These are phyloP conservation scores for Schoenoplectus tabernaemontani DNA, from an alignment of 202 grass and related monocot species.

Conservation along the genomic window DNA sequence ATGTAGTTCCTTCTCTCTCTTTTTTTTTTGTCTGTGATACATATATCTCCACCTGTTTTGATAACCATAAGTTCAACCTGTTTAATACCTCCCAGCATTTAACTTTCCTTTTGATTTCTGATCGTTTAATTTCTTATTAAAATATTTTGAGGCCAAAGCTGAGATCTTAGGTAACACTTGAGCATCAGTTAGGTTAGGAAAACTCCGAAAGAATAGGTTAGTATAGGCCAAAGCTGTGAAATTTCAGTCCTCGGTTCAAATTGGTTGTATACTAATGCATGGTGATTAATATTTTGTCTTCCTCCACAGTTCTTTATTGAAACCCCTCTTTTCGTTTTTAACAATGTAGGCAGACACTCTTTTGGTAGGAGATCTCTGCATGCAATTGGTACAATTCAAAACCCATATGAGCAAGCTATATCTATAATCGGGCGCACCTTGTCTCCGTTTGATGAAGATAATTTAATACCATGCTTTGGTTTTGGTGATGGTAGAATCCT, in stretches of 20 bases:
- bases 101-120: not conserved
- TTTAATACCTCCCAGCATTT: not conserved
- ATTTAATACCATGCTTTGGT: constrained; percentile 97
- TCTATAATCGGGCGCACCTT: constrained; percentile 94
- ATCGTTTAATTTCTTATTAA: not conserved
- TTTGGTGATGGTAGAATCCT: constrained; percentile 70
- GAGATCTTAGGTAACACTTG: not conserved
- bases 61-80: not conserved
- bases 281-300: not conserved
- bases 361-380: constrained; percentile 82
- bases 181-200: not conserved
- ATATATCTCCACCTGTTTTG: not conserved
- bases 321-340: not conserved
- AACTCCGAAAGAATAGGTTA: not conserved
- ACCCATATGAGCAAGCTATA: constrained; percentile 95
- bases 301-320: not conserved
- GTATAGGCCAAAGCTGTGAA: not conserved
- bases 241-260: not conserved
- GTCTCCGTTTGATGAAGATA: constrained; percentile 98
- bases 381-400: constrained; percentile 45
- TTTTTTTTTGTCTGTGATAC: not conserved
- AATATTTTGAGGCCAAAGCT: not conserved
- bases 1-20: not conserved
- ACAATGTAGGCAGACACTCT: constrained; percentile 49
- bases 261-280: not conserved